Evolutionary conservation across 441 rosid species (phyloP).

Genomic region (Eutrema salsugineum): DNA sequence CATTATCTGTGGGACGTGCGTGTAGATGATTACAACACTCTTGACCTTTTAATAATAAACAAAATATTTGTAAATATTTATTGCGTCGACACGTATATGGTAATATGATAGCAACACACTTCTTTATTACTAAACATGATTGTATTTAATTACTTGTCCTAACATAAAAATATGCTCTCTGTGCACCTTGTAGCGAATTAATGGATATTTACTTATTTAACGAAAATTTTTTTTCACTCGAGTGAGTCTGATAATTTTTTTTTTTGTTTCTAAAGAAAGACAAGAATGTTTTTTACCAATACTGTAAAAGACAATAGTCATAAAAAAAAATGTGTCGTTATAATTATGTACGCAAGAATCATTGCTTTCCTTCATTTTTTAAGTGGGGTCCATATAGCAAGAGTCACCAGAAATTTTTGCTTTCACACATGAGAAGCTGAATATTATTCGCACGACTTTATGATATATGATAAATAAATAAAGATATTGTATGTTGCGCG

Average conservation of each 20-base stretch:
- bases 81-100: constrained; percentile 31
- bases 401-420: background rate
- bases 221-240: background rate
- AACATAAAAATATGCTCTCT: background rate
- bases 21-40: background rate
- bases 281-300: background rate
- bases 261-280: too few species aligned
- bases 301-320: too few species aligned
- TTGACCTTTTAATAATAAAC: background rate
- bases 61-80: constrained; percentile 9
- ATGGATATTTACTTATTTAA: background rate
- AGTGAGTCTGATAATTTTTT: background rate
- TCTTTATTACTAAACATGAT: background rate
- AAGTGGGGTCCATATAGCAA: background rate
- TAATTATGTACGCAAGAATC: background rate
- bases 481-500: background rate
- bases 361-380: constrained; percentile 9
- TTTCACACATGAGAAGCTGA: constrained; percentile 22
- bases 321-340: background rate
- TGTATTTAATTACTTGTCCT: background rate
- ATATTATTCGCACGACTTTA: background rate
- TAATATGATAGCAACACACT: constrained; percentile 6
- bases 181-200: background rate
- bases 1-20: background rate
- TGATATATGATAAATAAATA: background rate